Base-by-base conservation (phyloP, 352 stramenopile species). In the Nothophytophthora sp. region DNA sequence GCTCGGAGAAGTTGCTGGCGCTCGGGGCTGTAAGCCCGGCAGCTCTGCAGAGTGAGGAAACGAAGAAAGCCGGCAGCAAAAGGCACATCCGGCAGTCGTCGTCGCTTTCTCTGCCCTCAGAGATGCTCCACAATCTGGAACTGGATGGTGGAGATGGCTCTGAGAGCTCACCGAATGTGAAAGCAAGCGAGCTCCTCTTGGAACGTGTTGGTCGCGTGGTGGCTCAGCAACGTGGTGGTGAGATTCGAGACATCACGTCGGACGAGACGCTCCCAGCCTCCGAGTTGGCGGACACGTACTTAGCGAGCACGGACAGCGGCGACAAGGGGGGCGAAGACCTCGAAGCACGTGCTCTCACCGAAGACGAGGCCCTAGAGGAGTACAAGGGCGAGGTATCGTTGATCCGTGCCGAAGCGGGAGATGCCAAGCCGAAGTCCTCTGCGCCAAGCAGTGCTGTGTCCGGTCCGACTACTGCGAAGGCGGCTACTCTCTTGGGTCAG, bases 241-340 rank as follows among this genome's bases (percentile, higher is more conserved):
- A 92, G 46, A 92, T 92, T 48, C 71, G 65, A 48, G 82, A 92
- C 29, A 92, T 92, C 50, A 92, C 82, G 7, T 74, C 61, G 0
- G 81, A 92, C 40, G 62, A 73, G 13, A 38, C 62, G 6, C 25
- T 72, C 2, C 37, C 62, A 34, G n/a, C 12, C 7, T 65, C 29
- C 7, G 67, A 58, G 39, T 16, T 71, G 24, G 48, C 33, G 5
- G 63, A 68, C 29, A 68, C 63, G 1, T 69, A 66, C 28, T 48
- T 68, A 6, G 24, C 58, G 13, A 68, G 57, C 40, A 60, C 42
- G 22, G 52, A 60, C 13, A 37, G 9, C 28, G 32, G 32, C n/a
- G 56, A 65, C 4, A 67, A 56, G 2, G 39, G n/a, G 34, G 29
- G 18, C 4, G 46, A 54, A 19, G 55, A 50, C 18, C 18, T 28